Conservation (phyloP, 2,329 filamentous ascomycete genomes). For the Dactylellina leptospora region DNA sequence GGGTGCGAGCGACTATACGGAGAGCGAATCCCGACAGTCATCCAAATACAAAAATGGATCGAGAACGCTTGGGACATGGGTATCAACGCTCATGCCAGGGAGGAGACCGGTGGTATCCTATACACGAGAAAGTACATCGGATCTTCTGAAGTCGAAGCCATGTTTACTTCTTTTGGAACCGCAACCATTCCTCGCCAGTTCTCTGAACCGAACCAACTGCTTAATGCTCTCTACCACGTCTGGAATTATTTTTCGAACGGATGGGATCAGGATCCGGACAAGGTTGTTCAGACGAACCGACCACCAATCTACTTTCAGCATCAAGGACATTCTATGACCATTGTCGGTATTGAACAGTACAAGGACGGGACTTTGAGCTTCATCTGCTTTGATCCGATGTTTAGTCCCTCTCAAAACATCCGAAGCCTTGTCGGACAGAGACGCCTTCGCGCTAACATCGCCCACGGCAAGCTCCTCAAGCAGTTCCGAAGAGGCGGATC, state of each 20-base stretch:
- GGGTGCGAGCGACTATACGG: conserved; percentile 65
- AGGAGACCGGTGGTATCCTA: conserved; percentile 85
- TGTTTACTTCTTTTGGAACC: conserved; percentile 13
- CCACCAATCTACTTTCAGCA: conserved; percentile 93
- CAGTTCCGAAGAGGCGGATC: conserved; percentile 75
- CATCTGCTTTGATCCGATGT: conserved; percentile 76
- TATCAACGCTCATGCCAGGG: conserved; percentile 76
- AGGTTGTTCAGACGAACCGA: conserved; percentile 74
- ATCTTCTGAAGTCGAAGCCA: conserved; percentile 76
- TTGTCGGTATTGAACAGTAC: conserved; percentile 81
- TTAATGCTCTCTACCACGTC: conserved; percentile 66
- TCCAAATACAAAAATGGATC: conserved; percentile 84
- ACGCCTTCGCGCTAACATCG: conserved; percentile 62
- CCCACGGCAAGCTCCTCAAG: conserved; percentile 69
- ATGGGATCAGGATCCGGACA: conserved; percentile 60
- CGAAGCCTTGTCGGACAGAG: conserved; percentile 69
- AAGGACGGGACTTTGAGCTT: conserved; percentile 73
- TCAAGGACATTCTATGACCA: conserved; percentile 86
- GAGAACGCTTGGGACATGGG: conserved; percentile 87
- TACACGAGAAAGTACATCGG: conserved; percentile 96
- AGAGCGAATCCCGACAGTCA: conserved; percentile 74
- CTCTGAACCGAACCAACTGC: conserved; percentile 11
- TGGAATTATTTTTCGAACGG: conserved; percentile 74
- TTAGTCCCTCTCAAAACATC: conserved; percentile 72
- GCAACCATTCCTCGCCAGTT: conserved; percentile 11